Percentiles rank a stretch among this genome's conserved stretches.
Conservation (phyloP, 345 rosid genomes). For the Rhodomyrtus tomentosa region DNA sequence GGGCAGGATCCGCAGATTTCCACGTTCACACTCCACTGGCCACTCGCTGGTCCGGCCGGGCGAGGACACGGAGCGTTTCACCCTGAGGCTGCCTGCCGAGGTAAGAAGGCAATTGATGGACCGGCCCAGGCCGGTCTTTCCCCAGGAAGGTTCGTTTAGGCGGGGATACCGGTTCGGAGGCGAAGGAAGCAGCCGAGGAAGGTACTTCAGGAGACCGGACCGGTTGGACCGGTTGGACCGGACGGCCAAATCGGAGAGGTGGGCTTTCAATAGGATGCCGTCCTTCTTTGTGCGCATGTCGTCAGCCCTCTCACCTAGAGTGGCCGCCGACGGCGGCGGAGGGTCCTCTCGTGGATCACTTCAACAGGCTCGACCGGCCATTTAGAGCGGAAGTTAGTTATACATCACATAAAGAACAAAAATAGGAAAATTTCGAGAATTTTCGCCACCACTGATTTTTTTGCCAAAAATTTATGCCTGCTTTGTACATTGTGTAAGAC, state of each 20-base stretch:
- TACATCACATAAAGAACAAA: not conserved
- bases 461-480: not conserved
- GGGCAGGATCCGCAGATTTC: not conserved
- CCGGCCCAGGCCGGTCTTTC: conserved; percentile 33
- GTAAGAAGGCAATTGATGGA: conserved; percentile 33
- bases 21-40: not conserved
- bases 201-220: conserved; percentile 16
- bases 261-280: conserved; percentile 27
- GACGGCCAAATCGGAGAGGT: conserved; percentile 32
- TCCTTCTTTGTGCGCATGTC: not conserved
- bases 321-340: not conserved
- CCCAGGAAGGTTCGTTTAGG: conserved; percentile 32
- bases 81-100: not conserved
- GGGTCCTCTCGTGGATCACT: conserved; percentile 25
- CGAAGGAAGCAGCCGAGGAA: conserved; percentile 30
- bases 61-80: not conserved
- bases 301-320: conserved; percentile 20
- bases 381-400: not conserved
- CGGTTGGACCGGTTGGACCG: conserved; percentile 13
- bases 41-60: not conserved
- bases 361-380: conserved; percentile 5
- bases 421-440: not conserved
- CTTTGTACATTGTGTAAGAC: not conserved
- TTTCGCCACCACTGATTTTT: not conserved
- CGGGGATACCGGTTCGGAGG: conserved; percentile 25